These are phyloP conservation scores for Hibiscus syriacus DNA, from an alignment of 345 rosid species.

Conservation along the genomic window DNA sequence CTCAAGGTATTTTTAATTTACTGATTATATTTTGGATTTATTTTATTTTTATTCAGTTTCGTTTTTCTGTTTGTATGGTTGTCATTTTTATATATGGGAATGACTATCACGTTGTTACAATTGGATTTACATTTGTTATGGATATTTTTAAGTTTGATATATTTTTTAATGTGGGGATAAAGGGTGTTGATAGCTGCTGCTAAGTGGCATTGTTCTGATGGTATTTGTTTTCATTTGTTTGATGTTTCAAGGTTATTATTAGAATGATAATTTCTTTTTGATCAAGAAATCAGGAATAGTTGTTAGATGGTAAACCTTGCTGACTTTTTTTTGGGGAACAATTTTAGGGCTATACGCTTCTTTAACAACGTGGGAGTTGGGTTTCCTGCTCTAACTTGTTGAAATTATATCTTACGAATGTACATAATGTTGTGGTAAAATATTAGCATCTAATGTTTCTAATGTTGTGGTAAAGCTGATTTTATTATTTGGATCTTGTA, in stretches of 20 bases:
- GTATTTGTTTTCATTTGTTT: neutral
- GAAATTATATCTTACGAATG: neutral
- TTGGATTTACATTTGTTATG: neutral
- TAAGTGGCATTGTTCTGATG: neutral
- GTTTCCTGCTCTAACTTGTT: neutral
- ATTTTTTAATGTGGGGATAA: neutral
- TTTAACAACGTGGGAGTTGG: neutral
- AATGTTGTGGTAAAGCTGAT: too few relatives aligned
- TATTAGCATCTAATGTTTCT: neutral
- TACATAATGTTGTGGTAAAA: neutral
- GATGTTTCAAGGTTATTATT: neutral
- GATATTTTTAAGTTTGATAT: neutral
- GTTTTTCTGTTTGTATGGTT: neutral
- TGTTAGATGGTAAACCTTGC: neutral
- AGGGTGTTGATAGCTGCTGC: neutral
- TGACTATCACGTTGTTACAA: neutral
- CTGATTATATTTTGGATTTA: neutral
- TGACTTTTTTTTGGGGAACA: neutral
- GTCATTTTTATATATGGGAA: neutral
- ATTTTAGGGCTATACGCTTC: neutral
- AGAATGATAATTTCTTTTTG: neutral
- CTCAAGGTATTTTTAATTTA: slow-evolving; percentile 39
- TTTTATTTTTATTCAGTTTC: neutral
- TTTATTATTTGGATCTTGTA: too few relatives aligned
- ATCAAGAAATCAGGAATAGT: neutral